phyloP scores from a whole-genome alignment of 2,329 filamentous ascomycete species.

The Coleophoma crateriformis region DNA sequence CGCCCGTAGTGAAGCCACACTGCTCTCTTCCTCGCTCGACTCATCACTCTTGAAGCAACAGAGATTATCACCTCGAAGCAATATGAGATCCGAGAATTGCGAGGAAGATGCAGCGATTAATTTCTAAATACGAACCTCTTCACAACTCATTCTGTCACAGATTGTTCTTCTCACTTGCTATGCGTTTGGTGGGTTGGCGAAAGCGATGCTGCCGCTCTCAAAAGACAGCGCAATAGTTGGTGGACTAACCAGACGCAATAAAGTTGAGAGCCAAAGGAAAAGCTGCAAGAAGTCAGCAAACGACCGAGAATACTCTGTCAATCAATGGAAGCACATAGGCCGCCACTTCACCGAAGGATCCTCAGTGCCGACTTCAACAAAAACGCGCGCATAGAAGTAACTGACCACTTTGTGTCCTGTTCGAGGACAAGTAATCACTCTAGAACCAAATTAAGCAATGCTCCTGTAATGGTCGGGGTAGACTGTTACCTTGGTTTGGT shows the following conservation, averaged over 20 bases:
- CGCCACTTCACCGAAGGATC: too few species aligned
- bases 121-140: conserved; percentile 31
- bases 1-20: conserved; percentile 78
- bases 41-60: too few species aligned
- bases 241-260: conserved; percentile 84
- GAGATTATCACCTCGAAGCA: not conserved
- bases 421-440: conserved; percentile 67
- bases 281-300: conserved; percentile 38
- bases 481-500: conserved; percentile 26
- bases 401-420: conserved; percentile 81
- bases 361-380: not conserved
- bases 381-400: not conserved
- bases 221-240: conserved; percentile 40
- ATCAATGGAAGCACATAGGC: too few species aligned
- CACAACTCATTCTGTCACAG: conserved; percentile 20
- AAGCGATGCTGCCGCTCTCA: conserved; percentile 46
- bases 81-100: conserved; percentile 6
- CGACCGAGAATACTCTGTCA: too few species aligned
- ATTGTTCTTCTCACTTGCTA: conserved; percentile 10
- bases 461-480: not conserved
- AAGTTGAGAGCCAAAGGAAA: conserved; percentile 82
- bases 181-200: conserved; percentile 16
- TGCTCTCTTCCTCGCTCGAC: not conserved
- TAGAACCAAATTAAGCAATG: conserved; percentile 1
- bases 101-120: conserved; percentile 11